Conservation (phyloP, 768 basidiomycete genomes). For the Zangia roseola region DNA sequence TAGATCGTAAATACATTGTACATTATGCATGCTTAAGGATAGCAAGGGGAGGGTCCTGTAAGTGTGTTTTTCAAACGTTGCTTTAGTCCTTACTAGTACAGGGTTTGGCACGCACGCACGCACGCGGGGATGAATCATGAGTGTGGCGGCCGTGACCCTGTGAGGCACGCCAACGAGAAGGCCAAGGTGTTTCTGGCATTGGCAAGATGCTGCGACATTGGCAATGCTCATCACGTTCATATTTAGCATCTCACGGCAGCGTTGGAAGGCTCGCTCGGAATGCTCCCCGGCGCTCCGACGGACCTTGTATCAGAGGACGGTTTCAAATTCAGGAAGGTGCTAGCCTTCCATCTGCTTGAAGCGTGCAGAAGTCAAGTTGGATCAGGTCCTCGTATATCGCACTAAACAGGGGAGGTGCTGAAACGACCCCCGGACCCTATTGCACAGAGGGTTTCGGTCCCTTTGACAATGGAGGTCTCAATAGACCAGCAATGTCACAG, state of each 20-base stretch:
- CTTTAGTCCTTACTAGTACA: too few species aligned
- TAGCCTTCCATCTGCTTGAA: not conserved
- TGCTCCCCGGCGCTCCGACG: not conserved
- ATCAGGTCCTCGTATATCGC: not conserved
- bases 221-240: not conserved
- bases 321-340: not conserved
- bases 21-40: too few species aligned
- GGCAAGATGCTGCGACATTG: conserved; percentile 16
- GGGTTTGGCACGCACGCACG: too few species aligned
- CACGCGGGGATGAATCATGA: too few species aligned
- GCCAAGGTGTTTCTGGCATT: conserved; percentile 6
- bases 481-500: not conserved
- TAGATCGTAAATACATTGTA: too few species aligned
- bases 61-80: too few species aligned
- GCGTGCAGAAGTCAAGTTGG: not conserved
- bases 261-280: conserved; percentile 8
- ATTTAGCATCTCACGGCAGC: not conserved
- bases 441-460: not conserved
- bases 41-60: too few species aligned
- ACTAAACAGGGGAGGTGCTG: not conserved
- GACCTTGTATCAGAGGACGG: too few species aligned
- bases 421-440: not conserved
- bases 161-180: conserved; percentile 2
- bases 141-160: too few species aligned
- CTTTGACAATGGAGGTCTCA: not conserved